Evolutionary conservation across 495 filamentous ascomycete genomes (phyloP).

Genomic region (Lindgomyces ingoldianus): DNA sequence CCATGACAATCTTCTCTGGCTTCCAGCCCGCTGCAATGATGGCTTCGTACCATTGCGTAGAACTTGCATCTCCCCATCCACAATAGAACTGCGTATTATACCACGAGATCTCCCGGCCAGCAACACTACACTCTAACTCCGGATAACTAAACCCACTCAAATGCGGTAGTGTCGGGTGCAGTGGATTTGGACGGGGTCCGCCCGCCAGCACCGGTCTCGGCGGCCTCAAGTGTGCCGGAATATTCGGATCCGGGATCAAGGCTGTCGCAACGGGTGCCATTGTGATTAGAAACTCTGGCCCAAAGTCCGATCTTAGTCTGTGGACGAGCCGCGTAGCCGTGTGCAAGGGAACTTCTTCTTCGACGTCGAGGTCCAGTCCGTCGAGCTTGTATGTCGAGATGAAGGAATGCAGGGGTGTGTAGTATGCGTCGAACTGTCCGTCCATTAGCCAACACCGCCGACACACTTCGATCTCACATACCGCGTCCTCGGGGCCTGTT

Average conservation of each 20-base stretch:
- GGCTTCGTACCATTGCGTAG: slow-evolving; percentile 42
- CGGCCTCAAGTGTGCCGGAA: slow-evolving; percentile 17
- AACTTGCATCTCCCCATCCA: slow-evolving; percentile 46
- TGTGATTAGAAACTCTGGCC: slow-evolving; percentile 49
- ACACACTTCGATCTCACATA: slow-evolving; percentile 12
- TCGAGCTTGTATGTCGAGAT: slow-evolving; percentile 43
- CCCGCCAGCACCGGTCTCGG: slow-evolving; percentile 14
- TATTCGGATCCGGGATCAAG: slow-evolving; percentile 37
- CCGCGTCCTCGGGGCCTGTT: slow-evolving; percentile 37
- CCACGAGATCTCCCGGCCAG: slow-evolving; percentile 45
- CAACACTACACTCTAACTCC: slow-evolving; percentile 40
- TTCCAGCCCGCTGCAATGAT: slow-evolving; percentile 48
- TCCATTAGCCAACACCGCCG: slow-evolving; percentile 1
- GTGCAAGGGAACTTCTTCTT: slow-evolving; percentile 45
- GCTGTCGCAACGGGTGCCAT: slow-evolving; percentile 50
- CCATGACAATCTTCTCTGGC: slow-evolving; percentile 46
- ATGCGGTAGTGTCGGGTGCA: slow-evolving; percentile 39
- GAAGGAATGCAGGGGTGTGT: slow-evolving; percentile 44
- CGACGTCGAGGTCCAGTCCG: slow-evolving; percentile 51
- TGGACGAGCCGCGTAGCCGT: slow-evolving; percentile 43
- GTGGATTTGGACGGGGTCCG: slow-evolving; percentile 25
- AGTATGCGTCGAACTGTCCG: slow-evolving; percentile 47
- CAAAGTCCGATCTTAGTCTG: slow-evolving; percentile 48
- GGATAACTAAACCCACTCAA: slow-evolving; percentile 50
- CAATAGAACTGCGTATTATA: slow-evolving; percentile 53